phyloP scores from a whole-genome alignment of 2,329 filamentous ascomycete genomes.

The Scorias spongiosa region DNA sequence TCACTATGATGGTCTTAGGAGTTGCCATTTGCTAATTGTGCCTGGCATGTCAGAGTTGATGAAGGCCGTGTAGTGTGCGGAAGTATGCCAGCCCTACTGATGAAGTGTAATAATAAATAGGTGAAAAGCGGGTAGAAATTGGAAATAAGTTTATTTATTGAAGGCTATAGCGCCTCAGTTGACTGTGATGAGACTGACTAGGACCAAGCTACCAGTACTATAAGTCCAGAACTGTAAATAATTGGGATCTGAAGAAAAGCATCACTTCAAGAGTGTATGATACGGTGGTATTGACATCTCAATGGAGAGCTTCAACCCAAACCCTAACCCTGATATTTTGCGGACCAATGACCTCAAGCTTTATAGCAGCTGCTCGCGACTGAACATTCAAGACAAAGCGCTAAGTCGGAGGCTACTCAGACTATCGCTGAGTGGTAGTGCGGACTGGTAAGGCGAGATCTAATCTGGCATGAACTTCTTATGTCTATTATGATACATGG shows the following conservation, averaged over 20 bases:
- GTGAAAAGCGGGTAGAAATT: neutral
- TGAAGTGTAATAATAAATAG: neutral
- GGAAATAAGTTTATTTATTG: neutral
- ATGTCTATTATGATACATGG: too few relatives aligned
- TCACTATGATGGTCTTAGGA: constrained; percentile 19
- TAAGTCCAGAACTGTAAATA: neutral
- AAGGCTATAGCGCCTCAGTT: too few relatives aligned
- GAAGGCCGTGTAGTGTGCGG: neutral
- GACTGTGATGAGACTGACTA: neutral
- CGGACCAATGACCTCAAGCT: too few relatives aligned
- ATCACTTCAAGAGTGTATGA: neutral
- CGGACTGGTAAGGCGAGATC: too few relatives aligned
- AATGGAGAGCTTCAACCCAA: neutral
- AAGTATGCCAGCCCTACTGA: neutral
- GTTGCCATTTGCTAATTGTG: constrained; percentile 9
- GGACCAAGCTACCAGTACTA: neutral
- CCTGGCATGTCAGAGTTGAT: neutral
- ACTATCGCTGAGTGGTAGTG: too few relatives aligned
- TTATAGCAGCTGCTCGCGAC: too few relatives aligned
- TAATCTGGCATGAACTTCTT: too few relatives aligned
- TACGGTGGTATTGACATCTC: neutral
- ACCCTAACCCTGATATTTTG: neutral
- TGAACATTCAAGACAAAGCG: too few relatives aligned
- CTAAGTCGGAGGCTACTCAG: too few relatives aligned
- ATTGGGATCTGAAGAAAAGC: neutral